Evolutionary conservation across 495 filamentous ascomycete genomes (phyloP).

Genomic region (Podospora fimiseda): DNA sequence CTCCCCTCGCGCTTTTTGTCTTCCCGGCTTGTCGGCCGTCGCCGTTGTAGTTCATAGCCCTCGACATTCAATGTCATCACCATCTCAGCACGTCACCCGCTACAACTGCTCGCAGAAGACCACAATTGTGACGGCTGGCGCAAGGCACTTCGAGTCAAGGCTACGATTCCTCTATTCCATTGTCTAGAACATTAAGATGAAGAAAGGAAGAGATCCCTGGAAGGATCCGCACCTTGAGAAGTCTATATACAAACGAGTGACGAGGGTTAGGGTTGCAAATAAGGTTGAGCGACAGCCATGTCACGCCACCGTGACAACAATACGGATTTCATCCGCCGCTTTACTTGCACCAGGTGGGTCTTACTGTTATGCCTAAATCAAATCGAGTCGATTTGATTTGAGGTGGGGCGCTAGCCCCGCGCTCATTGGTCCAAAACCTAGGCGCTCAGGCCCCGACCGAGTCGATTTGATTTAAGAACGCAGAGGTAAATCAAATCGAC

Average conservation of each 20-base stretch:
- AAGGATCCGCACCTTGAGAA: no score
- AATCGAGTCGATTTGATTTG: not conserved
- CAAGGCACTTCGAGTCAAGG: no score
- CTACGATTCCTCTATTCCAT: no score
- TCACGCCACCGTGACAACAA: no score
- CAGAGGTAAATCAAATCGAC: not conserved
- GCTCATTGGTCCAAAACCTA: not conserved
- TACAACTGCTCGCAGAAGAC: not conserved
- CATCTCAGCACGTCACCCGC: slow-evolving; percentile 8
- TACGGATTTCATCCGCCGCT: no score
- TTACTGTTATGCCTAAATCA: not conserved
- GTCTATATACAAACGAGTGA: no score
- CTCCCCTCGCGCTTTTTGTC: slow-evolving; percentile 1
- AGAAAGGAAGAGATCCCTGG: no score
- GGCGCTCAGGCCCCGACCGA: not conserved
- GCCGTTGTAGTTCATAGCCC: not conserved
- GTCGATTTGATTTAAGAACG: not conserved
- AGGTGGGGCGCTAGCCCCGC: not conserved
- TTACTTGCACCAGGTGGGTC: no score
- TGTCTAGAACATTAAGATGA: no score
- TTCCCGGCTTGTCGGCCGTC: not conserved
- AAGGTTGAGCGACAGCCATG: no score
- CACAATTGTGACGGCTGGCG: no score
- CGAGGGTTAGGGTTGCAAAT: no score
- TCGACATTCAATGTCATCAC: slow-evolving; percentile 6